Evolutionary conservation across 129 eudicot genomes (phyloP), one percentile per base, ranked within the genome.

Genomic region (Gnaphalium uliginosum): DNA sequence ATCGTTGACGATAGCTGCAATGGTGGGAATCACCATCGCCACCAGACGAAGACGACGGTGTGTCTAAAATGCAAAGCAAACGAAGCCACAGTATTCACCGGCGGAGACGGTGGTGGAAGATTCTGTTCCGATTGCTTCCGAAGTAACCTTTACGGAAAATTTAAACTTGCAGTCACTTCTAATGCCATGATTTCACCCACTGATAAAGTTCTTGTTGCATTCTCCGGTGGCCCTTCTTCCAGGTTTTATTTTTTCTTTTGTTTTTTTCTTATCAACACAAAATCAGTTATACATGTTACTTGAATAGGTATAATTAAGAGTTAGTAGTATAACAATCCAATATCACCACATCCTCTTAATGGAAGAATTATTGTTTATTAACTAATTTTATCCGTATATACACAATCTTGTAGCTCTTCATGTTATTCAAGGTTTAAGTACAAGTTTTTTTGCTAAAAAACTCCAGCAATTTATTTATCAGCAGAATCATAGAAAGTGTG

Each of bases 201-300:
- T 13, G 99, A 95, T 82, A 95, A 89, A 24, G 90, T 95, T 48
- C 97, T 95, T 18, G 92, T 95, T 5, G 99, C 96, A 8, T 95
- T 95, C 86, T 95, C 99, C n/a, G 99, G 96, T 65, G 99, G 96
- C 26, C 27, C 92, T 62, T 83, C 96, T 19, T 95, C 99, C 39
- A 89, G 99, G 99, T 87, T 60, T 70, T 18, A 24, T 50, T 3
- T 25, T 3, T 25, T 5, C 2, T 18, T 18, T 5, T 5, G n/a
- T n/a, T n/a, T n/a, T n/a, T n/a, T n/a, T n/a, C n/a, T 53, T 43
- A 33, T 75, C n/a, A 50, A 14, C 30, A 63, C 26, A 50, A 15
- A 30, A 21, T 53, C 15, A 25, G 17, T 30, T 32, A 4, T 51
- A 48, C 25, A 13, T 23, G 25, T 29, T 18, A 61, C 65, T 53